phyloP scores from a whole-genome alignment of 1,284 basidiomycete genomes.

The Ustilago nuda region DNA sequence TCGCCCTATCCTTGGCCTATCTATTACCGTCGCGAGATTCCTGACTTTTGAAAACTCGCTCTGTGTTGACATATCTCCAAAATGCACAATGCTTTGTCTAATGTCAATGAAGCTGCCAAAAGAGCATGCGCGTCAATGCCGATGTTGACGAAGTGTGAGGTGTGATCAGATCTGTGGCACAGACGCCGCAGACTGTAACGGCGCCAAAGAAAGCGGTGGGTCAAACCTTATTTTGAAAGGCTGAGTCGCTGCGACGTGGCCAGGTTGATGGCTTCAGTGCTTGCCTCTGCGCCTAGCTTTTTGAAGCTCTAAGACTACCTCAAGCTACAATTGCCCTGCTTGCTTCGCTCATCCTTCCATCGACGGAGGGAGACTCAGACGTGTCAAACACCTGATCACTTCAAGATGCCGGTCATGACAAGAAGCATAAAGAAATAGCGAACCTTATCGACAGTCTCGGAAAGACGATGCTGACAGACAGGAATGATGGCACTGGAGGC shows the following conservation, averaged over 20 bases:
- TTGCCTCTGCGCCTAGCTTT: neutral
- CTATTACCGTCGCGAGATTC: slow-evolving; percentile 36
- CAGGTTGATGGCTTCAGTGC: too few relatives aligned
- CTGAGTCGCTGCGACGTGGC: too few relatives aligned
- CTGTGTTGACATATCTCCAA: neutral
- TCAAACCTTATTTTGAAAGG: neutral
- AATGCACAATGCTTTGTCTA: neutral
- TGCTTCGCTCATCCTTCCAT: neutral
- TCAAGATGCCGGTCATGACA: slow-evolving; percentile 7
- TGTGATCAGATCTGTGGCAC: neutral
- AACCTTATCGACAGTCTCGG: neutral
- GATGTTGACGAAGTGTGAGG: neutral
- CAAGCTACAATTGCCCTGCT: neutral
- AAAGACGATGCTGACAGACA: neutral
- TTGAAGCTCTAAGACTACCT: neutral
- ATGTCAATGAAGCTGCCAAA: neutral
- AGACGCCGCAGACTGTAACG: slow-evolving; percentile 1
- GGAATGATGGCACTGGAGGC: too few relatives aligned
- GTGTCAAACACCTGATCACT: slow-evolving; percentile 1
- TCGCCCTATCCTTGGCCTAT: slow-evolving; percentile 55
- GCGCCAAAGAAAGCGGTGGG: neutral
- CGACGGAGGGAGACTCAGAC: too few relatives aligned
- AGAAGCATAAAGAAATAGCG: slow-evolving; percentile 2
- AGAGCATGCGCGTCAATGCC: neutral
- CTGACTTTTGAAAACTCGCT: slow-evolving; percentile 24